These are phyloP conservation scores for Xanthoconium purpureum DNA, from an alignment of 768 basidiomycete species.

Conservation along the genomic window DNA sequence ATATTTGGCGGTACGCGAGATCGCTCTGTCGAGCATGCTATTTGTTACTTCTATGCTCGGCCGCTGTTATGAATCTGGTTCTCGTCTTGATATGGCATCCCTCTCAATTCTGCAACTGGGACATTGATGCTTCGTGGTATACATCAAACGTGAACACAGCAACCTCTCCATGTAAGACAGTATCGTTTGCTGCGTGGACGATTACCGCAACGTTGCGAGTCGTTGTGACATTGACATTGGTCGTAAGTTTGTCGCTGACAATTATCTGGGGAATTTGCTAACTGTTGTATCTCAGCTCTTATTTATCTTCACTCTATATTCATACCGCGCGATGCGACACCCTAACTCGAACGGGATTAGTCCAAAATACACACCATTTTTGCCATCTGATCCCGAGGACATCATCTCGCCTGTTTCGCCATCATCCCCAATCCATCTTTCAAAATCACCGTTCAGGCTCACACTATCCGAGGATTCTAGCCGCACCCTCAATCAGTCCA, in stretches of 20 bases:
- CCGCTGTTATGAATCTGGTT: conserved; percentile 54
- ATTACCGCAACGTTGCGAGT: conserved; percentile 51
- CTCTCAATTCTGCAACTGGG: conserved; percentile 53
- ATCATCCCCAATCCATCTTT: conserved; percentile 9
- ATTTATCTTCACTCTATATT: conserved; percentile 19
- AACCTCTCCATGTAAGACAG: conserved; percentile 14
- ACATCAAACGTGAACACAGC: conserved; percentile 29
- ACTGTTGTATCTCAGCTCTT: conserved; percentile 18
- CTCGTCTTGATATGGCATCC: conserved; percentile 54
- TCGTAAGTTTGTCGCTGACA: conserved; percentile 43
- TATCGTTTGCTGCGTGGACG: conserved; percentile 52
- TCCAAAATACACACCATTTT: conserved; percentile 14
- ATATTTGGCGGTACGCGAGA: conserved; percentile 12
- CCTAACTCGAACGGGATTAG: conserved; percentile 10
- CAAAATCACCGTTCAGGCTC: conserved; percentile 13
- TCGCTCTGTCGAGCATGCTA: conserved; percentile 40
- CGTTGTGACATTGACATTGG: conserved; percentile 45
- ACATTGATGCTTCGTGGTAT: conserved; percentile 69
- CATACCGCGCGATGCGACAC: conserved; percentile 17
- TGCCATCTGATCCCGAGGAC: conserved; percentile 21
- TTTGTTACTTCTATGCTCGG: conserved; percentile 46
- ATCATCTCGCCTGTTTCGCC: conserved; percentile 13
- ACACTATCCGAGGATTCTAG: conserved; percentile 20
- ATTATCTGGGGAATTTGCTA: neutral
- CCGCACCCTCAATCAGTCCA: conserved; percentile 20